Evolutionary conservation across 2,329 filamentous ascomycete genomes (phyloP).

Genomic region (Scedosporium dehoogii): DNA sequence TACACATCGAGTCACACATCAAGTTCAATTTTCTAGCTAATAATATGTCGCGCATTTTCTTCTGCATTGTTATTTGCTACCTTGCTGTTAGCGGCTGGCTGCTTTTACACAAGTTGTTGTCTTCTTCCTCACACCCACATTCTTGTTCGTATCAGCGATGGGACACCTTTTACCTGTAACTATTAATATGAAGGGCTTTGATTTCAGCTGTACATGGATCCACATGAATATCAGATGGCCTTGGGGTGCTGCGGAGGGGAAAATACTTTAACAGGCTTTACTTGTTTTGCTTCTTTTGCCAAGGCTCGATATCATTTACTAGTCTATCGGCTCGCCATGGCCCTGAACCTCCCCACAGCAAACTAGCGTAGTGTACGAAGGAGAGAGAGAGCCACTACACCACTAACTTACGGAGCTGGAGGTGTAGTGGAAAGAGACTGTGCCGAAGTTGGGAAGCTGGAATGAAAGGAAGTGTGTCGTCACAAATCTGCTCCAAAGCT

Average conservation of each 20-base stretch:
- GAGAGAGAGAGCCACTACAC: no score
- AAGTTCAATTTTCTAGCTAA: no score
- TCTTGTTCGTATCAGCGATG: no score
- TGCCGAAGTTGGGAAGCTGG: background rate
- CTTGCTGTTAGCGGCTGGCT: no score
- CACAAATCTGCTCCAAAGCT: background rate
- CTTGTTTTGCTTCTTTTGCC: background rate
- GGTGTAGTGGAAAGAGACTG: background rate
- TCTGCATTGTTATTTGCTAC: no score
- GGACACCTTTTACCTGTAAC: background rate
- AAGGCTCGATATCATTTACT: background rate
- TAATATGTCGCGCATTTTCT: no score
- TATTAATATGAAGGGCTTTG: background rate
- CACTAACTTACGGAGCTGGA: background rate
- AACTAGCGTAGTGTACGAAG: no score
- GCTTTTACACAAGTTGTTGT: no score
- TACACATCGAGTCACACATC: no score
- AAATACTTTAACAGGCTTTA: background rate
- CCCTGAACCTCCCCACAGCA: background rate
- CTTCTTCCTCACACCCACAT: no score
- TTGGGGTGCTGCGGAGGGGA: background rate
- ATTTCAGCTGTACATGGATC: background rate
- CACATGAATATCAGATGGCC: background rate
- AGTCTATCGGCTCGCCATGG: background rate
- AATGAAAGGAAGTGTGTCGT: background rate